Conservation (phyloP, 305 asterid genomes). For the Solanum hybrid region DNA sequence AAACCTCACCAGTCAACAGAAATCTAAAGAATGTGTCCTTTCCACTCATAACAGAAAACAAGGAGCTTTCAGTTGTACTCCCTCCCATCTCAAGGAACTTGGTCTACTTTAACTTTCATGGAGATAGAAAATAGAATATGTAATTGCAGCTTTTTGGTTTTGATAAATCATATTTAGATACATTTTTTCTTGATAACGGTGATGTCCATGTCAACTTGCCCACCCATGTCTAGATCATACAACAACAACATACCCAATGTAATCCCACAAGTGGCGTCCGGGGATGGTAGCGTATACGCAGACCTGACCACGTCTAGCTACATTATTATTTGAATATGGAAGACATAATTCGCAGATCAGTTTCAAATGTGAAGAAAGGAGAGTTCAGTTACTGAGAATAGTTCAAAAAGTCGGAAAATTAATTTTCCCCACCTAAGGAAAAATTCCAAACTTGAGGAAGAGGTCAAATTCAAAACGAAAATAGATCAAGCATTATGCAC, state of each 20-base stretch:
- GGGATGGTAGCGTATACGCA: not conserved
- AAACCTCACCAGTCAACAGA: not conserved
- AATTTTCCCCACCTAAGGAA: not conserved
- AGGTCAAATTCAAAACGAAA: not conserved
- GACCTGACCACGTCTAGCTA: not conserved
- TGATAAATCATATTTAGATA: not conserved
- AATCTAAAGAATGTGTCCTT: not conserved
- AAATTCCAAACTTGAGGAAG: not conserved
- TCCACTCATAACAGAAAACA: not conserved
- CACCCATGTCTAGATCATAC: not conserved
- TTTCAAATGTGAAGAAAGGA: not conserved
- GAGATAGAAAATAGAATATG: not conserved
- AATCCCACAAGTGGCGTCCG: not conserved
- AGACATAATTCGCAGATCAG: not conserved
- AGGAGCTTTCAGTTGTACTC: not conserved
- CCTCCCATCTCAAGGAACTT: not conserved
- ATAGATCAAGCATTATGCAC: not conserved
- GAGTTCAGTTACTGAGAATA: not conserved
- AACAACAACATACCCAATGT: not conserved
- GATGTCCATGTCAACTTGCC: not conserved
- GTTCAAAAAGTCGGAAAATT: not conserved
- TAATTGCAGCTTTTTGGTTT: not conserved
- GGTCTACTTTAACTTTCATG: not conserved
- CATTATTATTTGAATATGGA: not conserved
- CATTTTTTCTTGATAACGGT: not conserved